Evolutionary conservation across 225 moss, liverwort and hornwort genomes (phyloP), one percentile per base, ranked within the genome.

Genomic region (Sphagnum tenellum): DNA sequence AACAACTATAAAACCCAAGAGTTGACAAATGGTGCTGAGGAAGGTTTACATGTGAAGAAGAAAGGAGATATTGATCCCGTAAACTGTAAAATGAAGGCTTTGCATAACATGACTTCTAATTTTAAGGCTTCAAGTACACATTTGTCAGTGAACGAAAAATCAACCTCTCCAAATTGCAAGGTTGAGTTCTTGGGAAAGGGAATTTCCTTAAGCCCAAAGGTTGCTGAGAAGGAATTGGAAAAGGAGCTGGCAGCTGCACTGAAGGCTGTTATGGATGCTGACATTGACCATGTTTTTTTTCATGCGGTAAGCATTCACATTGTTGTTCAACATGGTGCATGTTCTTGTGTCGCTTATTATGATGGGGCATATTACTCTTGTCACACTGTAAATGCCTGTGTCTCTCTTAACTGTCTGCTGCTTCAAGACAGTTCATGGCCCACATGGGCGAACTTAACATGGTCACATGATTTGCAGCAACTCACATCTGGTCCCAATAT

Each of bases 211-310:
- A 78, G 70, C 70, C 48, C 77, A 61, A 72, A 82, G 67, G 78
- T 80, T 71, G 74, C 72, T 50, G 91, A 89, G 64, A 94, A 80
- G 66, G 83, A 86, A 70, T 72, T 89, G 46, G 94, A 94, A 59
- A 94, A 91, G 74, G 76, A 78, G 55, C 72, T 95, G 66, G 77
- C 78, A 64, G 63, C 60, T 57, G 82, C 82, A 48, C 67, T 95
- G 44, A 84, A 78, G 78, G 67, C 74, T 59, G 86, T 95, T 12
- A 92, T 88, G 88, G 92, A 92, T 5, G 89, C 90, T 69, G 95
- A 95, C 73, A 76, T 74, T 49, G 70, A 84, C 49, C 77, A 82
- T 56, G 81, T 84, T 65, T 92, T 95, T 67, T 69, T 71, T 70
- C 85, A 73, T 68, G 69, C 76, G 85, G 85, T 85, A 85, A 5